Evolutionary conservation across 2,329 filamentous ascomycete genomes (phyloP).

Genomic region (Cercospora janseana): DNA sequence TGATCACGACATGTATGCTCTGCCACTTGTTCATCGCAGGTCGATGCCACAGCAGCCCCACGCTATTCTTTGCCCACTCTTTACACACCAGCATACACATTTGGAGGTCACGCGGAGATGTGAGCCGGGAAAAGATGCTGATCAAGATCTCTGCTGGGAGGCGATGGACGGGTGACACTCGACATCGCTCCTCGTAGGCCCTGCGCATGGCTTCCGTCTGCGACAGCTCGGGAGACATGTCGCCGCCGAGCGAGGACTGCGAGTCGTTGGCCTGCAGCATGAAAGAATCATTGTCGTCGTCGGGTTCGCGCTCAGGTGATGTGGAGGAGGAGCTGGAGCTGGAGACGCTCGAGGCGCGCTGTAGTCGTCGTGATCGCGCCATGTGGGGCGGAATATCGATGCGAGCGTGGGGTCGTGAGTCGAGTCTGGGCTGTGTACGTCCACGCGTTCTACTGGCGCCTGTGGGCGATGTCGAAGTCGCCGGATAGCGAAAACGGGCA

Average conservation of each 20-base stretch:
- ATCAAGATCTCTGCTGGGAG: slow-evolving; percentile 95
- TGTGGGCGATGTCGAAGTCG: too few relatives aligned
- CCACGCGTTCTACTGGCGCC: too few relatives aligned
- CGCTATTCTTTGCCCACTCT: slow-evolving; percentile 86
- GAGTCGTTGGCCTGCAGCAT: slow-evolving; percentile 81
- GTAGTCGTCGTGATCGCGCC: slow-evolving; percentile 31
- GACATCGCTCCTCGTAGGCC: slow-evolving; percentile 62
- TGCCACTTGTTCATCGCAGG: slow-evolving; percentile 85
- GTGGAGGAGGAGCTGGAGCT: slow-evolving; percentile 64
- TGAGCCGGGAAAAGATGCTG: slow-evolving; percentile 82
- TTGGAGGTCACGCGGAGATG: slow-evolving; percentile 68
- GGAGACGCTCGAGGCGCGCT: slow-evolving; percentile 36
- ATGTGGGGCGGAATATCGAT: slow-evolving; percentile 18
- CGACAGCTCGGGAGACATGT: slow-evolving; percentile 53
- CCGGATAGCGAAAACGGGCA: neutral
- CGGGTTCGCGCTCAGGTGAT: slow-evolving; percentile 71
- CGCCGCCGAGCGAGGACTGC: slow-evolving; percentile 81
- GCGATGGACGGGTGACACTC: slow-evolving; percentile 74
- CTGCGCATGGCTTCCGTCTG: slow-evolving; percentile 62
- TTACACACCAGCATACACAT: slow-evolving; percentile 93
- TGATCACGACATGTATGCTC: slow-evolving; percentile 76
- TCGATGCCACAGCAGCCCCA: slow-evolving; percentile 91
- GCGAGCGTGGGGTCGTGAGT: neutral
- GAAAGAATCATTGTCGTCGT: slow-evolving; percentile 93
- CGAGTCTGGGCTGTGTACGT: neutral